Percentiles rank a stretch among this genome's conserved stretches.
phyloP scores from a whole-genome alignment of 179 eudicot species.

The Corrigiola litoralis region DNA sequence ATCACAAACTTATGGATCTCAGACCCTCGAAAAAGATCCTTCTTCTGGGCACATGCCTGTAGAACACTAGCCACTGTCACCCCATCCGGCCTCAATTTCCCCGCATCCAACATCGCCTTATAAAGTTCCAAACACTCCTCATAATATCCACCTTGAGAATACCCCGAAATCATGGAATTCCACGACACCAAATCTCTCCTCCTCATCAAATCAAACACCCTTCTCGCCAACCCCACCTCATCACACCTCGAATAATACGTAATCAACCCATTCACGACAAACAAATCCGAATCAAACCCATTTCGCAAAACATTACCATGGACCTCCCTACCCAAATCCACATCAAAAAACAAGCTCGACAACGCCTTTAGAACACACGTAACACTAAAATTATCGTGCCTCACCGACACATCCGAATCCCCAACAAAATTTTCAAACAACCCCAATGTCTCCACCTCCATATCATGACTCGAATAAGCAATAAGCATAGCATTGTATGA shows the following conservation, averaged over 20 bases:
- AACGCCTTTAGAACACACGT: constrained; percentile 53
- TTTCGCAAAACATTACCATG: constrained; percentile 38
- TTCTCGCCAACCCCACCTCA: constrained; percentile 48
- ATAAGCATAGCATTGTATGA: constrained; percentile 50
- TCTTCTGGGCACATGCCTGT: constrained; percentile 56
- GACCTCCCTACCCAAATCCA: constrained; percentile 31
- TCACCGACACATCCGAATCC: constrained; percentile 1
- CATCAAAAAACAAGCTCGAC: constrained; percentile 32
- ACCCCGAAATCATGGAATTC: constrained; percentile 69
- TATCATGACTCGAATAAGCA: constrained; percentile 32
- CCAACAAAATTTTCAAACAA: constrained; percentile 27
- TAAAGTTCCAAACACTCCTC: constrained; percentile 53
- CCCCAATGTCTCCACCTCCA: constrained; percentile 29
- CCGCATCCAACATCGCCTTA: constrained; percentile 26
- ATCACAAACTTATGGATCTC: constrained; percentile 45
- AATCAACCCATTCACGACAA: constrained; percentile 51
- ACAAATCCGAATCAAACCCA: constrained; percentile 52
- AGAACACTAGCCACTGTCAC: constrained; percentile 51
- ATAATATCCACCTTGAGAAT: constrained; percentile 53
- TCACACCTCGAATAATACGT: constrained; percentile 51
- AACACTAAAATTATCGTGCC: constrained; percentile 45
- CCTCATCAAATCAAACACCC: constrained; percentile 42
- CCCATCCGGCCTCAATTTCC: constrained; percentile 34
- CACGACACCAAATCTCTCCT: constrained; percentile 52
- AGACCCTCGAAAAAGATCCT: constrained; percentile 53